Conservation (phyloP, 805 yeast genomes). For the Saccharomycopsis sp. region DNA sequence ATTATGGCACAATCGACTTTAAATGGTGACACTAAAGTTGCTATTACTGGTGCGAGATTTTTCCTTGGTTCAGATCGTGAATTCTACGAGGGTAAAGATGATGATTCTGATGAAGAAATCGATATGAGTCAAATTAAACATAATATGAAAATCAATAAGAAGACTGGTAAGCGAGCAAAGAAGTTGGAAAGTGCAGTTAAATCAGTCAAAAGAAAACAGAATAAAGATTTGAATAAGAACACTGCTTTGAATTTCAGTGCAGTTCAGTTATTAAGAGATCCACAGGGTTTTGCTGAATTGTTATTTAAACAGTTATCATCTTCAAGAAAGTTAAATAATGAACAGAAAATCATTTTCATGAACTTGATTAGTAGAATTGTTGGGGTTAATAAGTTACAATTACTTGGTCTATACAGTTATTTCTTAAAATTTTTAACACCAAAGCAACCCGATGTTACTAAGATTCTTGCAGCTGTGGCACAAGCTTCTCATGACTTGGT, state of each 20-base stretch:
- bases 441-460: constrained; percentile 89
- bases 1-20: constrained; percentile 93
- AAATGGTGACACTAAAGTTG: constrained; percentile 80
- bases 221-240: constrained; percentile 28
- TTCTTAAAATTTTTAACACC: constrained; percentile 89
- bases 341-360: constrained; percentile 83
- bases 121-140: constrained; percentile 58
- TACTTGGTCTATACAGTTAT: constrained; percentile 83
- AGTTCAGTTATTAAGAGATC: constrained; percentile 87
- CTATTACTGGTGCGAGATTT: constrained; percentile 83
- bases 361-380: constrained; percentile 81
- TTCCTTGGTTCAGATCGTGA: constrained; percentile 94
- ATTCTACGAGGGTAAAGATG: constrained; percentile 60
- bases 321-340: constrained; percentile 66
- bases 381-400: constrained; percentile 90
- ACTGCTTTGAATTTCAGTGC: constrained; percentile 85
- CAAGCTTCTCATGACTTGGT: constrained; percentile 95
- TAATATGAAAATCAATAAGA: constrained; percentile 76
- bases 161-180: constrained; percentile 69
- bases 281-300: constrained; percentile 94
- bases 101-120: constrained; percentile 60
- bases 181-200: constrained; percentile 72
- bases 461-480: constrained; percentile 93
- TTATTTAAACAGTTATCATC: constrained; percentile 67
- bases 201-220: constrained; percentile 53